Conservation (phyloP, 164 flowering plant species). For the Vitis rotundifolia region DNA sequence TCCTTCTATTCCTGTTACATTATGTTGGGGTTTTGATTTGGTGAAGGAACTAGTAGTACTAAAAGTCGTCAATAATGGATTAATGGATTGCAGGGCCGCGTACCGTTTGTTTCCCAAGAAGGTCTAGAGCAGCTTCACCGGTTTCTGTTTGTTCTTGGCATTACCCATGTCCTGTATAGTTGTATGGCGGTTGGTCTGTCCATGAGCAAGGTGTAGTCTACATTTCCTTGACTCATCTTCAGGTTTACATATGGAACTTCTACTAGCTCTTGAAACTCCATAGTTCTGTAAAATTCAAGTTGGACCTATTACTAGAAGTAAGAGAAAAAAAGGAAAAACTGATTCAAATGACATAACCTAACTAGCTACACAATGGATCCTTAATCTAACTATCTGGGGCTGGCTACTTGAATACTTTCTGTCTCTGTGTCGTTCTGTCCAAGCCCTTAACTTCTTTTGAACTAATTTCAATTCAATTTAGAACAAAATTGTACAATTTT, state of each 20-base stretch:
- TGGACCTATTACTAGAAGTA: too few relatives aligned
- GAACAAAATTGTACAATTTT: not conserved
- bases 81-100: constrained; percentile 62
- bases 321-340: too few relatives aligned
- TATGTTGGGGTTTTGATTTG: not conserved
- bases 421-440: not conserved
- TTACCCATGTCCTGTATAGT: constrained; percentile 89
- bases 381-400: not conserved
- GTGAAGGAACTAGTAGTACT: not conserved
- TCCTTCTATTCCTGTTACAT: constrained; percentile 1
- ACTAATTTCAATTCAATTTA: not conserved
- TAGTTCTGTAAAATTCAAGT: too few relatives aligned
- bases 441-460: not conserved
- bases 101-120: constrained; percentile 87
- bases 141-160: constrained; percentile 86
- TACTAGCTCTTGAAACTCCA: not conserved
- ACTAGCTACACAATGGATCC: not conserved
- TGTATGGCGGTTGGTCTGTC: constrained; percentile 70
- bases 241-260: not conserved
- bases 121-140: constrained; percentile 95
- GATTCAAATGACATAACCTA: not conserved
- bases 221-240: not conserved
- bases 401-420: not conserved
- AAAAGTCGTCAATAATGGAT: not conserved
- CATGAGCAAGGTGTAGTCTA: constrained; percentile 70